Conservation (phyloP, 108 stramenopile species). For the Cyclotella cryptica region DNA sequence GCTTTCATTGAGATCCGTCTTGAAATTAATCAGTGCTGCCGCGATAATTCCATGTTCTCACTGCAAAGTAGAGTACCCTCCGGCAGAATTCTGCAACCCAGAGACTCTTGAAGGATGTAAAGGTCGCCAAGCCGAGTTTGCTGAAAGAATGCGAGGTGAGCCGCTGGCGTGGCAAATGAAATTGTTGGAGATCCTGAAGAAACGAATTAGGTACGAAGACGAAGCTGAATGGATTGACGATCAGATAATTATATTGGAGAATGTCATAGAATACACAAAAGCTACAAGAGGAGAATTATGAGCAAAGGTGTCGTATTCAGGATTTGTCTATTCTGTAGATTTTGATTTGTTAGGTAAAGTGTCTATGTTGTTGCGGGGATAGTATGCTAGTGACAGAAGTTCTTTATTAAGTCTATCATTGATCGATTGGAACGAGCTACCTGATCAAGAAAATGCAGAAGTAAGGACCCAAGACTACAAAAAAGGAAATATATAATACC, state of each 20-base stretch:
- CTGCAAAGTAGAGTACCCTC: slow-evolving; percentile 24
- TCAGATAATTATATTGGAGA: slow-evolving; percentile 40
- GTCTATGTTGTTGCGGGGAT: not conserved
- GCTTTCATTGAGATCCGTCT: not conserved
- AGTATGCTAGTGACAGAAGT: not conserved
- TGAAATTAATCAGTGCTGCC: not conserved
- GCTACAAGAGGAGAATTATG: slow-evolving; percentile 26
- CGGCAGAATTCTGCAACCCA: slow-evolving; percentile 33
- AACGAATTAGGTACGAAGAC: slow-evolving; percentile 24
- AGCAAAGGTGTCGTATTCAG: not conserved
- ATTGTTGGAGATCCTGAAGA: slow-evolving; percentile 15
- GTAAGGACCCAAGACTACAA: too few species aligned
- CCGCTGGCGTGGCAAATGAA: slow-evolving; percentile 21
- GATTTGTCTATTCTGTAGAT: too few species aligned
- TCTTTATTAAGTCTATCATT: too few species aligned
- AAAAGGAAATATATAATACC: too few species aligned
- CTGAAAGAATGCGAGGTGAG: slow-evolving; percentile 11
- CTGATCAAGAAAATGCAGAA: too few species aligned
- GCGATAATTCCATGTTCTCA: not conserved
- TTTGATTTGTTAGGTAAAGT: not conserved
- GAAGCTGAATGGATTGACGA: slow-evolving; percentile 38
- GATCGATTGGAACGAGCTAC: too few species aligned
- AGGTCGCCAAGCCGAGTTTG: slow-evolving; percentile 38
- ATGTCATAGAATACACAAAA: slow-evolving; percentile 30
- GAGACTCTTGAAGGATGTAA: slow-evolving; percentile 36